These are phyloP conservation scores for Globisporangium parvum DNA, from an alignment of 352 stramenopile genomes.

Conservation along the genomic window DNA sequence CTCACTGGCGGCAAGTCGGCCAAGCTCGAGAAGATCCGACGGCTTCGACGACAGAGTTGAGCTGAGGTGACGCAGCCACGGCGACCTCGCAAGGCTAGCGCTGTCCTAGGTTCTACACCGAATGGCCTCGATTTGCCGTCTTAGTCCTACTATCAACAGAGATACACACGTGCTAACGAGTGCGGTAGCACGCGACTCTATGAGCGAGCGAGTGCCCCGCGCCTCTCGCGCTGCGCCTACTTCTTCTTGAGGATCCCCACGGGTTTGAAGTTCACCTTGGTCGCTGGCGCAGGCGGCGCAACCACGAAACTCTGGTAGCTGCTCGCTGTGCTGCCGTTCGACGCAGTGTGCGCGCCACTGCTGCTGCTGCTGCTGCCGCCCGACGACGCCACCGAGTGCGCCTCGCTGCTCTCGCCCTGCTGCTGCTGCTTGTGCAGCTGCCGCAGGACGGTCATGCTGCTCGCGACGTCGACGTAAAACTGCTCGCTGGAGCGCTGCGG, in stretches of 20 bases:
- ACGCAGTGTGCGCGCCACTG: conserved; percentile 3
- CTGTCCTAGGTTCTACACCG: too few relatives aligned
- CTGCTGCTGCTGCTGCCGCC: conserved; percentile 13
- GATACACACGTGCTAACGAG: not conserved
- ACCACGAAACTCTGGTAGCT: conserved; percentile 18
- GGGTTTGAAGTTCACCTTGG: conserved; percentile 31
- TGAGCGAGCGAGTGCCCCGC: too few relatives aligned
- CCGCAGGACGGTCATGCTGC: conserved; percentile 37
- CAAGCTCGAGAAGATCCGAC: conserved; percentile 36
- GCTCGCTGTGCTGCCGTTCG: conserved; percentile 15
- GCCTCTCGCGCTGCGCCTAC: not conserved
- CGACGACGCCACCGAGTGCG: conserved; percentile 17
- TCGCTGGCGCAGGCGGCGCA: conserved; percentile 8
- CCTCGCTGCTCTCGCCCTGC: conserved; percentile 6
- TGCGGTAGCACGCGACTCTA: not conserved
- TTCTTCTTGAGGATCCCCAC: conserved; percentile 55
- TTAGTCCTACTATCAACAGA: not conserved
- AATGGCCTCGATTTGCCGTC: too few relatives aligned
- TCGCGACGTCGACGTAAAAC: conserved; percentile 56
- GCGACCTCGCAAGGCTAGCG: too few relatives aligned
- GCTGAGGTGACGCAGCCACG: not conserved
- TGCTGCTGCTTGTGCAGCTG: conserved; percentile 24
- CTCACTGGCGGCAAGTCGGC: conserved; percentile 31
- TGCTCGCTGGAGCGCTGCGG: conserved; percentile 42
- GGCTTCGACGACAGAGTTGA: conserved; percentile 20